Evolutionary conservation across 352 stramenopile genomes (phyloP).

Genomic region (Phytopythium cucurbitacearum): DNA sequence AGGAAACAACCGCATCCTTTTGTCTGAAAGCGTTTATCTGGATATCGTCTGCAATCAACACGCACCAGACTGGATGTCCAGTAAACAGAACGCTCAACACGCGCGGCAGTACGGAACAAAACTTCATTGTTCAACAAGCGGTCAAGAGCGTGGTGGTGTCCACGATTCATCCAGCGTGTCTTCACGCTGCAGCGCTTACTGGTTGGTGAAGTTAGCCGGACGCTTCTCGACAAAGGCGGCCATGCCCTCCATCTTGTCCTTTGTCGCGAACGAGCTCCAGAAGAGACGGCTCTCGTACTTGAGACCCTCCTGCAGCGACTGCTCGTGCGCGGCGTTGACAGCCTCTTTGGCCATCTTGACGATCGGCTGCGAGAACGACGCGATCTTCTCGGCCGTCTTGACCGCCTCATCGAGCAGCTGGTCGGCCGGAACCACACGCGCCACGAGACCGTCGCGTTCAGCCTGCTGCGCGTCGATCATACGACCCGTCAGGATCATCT

Average conservation of each 20-base stretch:
- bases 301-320: conserved; percentile 92
- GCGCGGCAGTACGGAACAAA: too few relatives aligned
- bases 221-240: conserved; percentile 97
- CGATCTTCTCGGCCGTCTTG: conserved; percentile 96
- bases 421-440: conserved; percentile 90
- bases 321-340: conserved; percentile 91
- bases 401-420: conserved; percentile 93
- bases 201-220: conserved; percentile 92
- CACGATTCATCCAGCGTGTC: too few relatives aligned
- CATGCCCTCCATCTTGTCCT: conserved; percentile 95
- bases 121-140: too few relatives aligned
- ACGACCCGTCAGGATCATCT: conserved; percentile 98
- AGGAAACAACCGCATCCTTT: too few relatives aligned
- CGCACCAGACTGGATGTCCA: too few relatives aligned
- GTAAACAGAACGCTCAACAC: too few relatives aligned
- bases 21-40: too few relatives aligned
- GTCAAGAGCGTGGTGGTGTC: too few relatives aligned
- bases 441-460: conserved; percentile 91
- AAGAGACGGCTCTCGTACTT: conserved; percentile 98
- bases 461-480: conserved; percentile 96
- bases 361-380: conserved; percentile 93
- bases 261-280: conserved; percentile 96
- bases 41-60: too few relatives aligned
- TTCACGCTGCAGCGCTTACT: conserved; percentile 46
- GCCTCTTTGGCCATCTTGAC: conserved; percentile 97